Evolutionary conservation across 306 rosid species (phyloP), one percentile per base, ranked within the genome.

Genomic region (Begonia peltatifolia): DNA sequence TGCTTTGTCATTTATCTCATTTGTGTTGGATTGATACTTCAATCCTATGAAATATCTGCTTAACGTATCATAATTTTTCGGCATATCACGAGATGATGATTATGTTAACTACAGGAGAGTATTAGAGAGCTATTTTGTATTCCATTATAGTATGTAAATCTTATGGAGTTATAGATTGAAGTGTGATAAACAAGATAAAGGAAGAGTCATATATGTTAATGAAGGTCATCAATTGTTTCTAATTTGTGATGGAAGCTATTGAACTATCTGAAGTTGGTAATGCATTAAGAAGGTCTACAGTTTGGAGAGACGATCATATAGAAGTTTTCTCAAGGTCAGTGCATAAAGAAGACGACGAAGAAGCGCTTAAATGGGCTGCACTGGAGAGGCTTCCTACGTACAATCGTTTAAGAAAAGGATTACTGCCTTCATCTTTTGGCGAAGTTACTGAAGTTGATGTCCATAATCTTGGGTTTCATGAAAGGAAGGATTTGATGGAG

Each of bases 301-400:
- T 25, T 11, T 74, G 95, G 84, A 76, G 74, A 65, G 58, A 66
- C 56, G 60, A 22, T 56, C 48, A 52, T 5, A 17, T 42, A 50
- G 83, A 77, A 11, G 68, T 62, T 52, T 87, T 83, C 54, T 66
- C 84, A 0, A 64, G 59, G 42, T 76, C 94, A 12, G 60, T 58
- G 1, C 25, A 12, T 0, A 60, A 63, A 12, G 86, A 74, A 22
- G 73, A 74, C 2, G 93, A 82, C 57, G 94, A 81, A 68, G 81
- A 64, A 49, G 83, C 81, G 71, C 80, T 87, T 4, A 77, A 69
- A 62, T 81, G 94, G 94, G 81, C 83, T 49, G 79, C 80, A 0
- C 64, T 87, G 5, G 79, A 87, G 61, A 81, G 57, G 63, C 87
- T 87, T 20, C 96, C 94, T 4, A 84, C 94, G 5, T 81, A 74